Percentiles rank a stretch among this genome's conserved stretches.
phyloP scores from a whole-genome alignment of 202 grass and related monocot genomes.

The Bolboschoenoplectus hybrid region DNA sequence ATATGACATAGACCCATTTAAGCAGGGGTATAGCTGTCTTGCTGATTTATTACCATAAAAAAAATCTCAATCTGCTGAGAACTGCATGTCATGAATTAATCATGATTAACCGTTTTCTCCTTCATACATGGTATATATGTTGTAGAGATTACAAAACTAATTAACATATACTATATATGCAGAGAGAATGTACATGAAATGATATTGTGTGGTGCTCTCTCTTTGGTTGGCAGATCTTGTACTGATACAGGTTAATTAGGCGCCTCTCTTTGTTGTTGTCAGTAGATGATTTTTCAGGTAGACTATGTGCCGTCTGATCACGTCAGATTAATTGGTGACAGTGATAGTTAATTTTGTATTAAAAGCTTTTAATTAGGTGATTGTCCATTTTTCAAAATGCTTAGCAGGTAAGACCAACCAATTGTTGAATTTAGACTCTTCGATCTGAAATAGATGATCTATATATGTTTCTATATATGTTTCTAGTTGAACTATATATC shows the following conservation, averaged over 20 bases:
- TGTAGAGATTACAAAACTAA: not conserved
- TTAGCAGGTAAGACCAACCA: not conserved
- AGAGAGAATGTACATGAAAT: not conserved
- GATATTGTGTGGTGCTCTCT: not conserved
- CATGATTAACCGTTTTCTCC: not conserved
- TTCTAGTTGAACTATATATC: not conserved
- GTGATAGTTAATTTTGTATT: not conserved
- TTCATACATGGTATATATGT: not conserved
- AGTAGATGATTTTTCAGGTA: constrained; percentile 6
- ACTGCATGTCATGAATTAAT: not conserved
- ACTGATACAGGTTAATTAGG: not conserved
- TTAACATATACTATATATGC: not conserved
- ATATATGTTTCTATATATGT: not conserved
- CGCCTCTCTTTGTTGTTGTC: not conserved
- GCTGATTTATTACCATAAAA: not conserved
- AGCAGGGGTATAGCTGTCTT: not conserved
- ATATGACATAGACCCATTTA: not conserved
- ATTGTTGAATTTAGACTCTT: not conserved
- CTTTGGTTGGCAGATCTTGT: not conserved
- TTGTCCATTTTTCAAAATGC: not conserved
- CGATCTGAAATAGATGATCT: not conserved
- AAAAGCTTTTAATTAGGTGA: not conserved
- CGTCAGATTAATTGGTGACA: not conserved
- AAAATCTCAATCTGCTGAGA: not conserved
- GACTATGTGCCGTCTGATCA: not conserved